A percentile compares a stretch with the other conserved stretches of the same genome.
These are phyloP conservation scores for Rhizoclosmatium globosum DNA, from an alignment of 192 early-diverging fungal genomes.

Conservation along the genomic window DNA sequence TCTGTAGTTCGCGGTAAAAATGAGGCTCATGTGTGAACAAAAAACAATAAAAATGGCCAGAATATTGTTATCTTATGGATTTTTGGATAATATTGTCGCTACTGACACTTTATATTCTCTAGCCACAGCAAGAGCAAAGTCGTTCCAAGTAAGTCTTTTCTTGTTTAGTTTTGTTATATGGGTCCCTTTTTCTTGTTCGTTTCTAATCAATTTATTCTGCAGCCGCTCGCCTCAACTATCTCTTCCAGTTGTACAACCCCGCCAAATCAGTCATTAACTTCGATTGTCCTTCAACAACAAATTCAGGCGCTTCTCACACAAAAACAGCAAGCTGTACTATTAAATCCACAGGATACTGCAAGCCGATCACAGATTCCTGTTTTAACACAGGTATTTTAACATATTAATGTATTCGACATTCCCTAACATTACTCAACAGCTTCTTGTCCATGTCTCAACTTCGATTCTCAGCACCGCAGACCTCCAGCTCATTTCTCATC, in stretches of 20 bases:
- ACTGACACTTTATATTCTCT: background rate
- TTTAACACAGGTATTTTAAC: constrained; percentile 41
- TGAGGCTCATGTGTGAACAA: no score
- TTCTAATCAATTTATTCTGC: background rate
- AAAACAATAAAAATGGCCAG: no score
- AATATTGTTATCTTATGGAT: no score
- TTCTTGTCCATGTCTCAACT: constrained; percentile 15
- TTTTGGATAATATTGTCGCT: no score
- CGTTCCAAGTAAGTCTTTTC: background rate
- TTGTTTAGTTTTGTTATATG: no score
- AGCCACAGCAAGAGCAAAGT: background rate
- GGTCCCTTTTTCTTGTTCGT: background rate
- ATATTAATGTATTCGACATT: background rate
- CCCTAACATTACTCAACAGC: background rate
- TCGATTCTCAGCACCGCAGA: constrained; percentile 10
- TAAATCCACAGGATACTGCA: constrained; percentile 41
- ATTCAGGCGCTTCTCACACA: constrained; percentile 48
- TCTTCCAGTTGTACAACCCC: background rate
- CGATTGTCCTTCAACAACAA: constrained; percentile 47
- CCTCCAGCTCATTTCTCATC: constrained; percentile 19
- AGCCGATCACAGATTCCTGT: constrained; percentile 40
- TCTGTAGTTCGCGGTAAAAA: no score
- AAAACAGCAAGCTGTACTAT: constrained; percentile 46
- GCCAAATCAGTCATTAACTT: background rate
- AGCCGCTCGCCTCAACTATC: background rate